A percentile compares a stretch with the other conserved stretches of the same genome.
Evolutionary conservation across 2,329 filamentous ascomycete genomes (phyloP).

Genomic region (Helotiales sp.): DNA sequence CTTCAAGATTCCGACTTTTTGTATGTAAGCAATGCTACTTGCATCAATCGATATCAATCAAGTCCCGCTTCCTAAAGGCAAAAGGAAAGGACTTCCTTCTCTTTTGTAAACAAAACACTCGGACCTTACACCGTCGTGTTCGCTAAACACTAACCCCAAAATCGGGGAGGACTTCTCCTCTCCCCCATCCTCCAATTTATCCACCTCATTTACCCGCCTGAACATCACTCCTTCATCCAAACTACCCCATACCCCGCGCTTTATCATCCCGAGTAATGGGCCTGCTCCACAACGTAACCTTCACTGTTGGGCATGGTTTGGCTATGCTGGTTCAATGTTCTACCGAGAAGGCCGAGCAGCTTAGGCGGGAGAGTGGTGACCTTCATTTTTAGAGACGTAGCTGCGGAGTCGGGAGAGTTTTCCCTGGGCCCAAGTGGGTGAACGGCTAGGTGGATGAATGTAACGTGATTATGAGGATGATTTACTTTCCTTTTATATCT

Average conservation of each 20-base stretch:
- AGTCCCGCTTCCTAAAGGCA: too few relatives aligned
- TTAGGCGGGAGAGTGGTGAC: neutral
- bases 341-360: neutral
- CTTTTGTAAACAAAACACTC: too few relatives aligned
- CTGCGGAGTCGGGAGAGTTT: neutral
- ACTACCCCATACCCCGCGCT: neutral
- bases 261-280: neutral
- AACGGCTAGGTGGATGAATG: slow-evolving; percentile 5
- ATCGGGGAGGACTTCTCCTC: neutral
- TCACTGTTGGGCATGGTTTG: neutral
- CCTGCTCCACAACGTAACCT: neutral
- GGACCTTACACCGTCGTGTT: neutral
- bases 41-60: too few relatives aligned
- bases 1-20: too few relatives aligned
- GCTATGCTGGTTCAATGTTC: neutral
- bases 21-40: too few relatives aligned
- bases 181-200: neutral
- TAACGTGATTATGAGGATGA: slow-evolving; percentile 12
- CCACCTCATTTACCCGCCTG: neutral
- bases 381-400: neutral
- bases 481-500: neutral
- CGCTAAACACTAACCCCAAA: neutral
- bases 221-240: neutral
- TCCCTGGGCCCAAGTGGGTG: neutral
- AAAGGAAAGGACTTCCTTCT: too few relatives aligned